Conservation (phyloP, 148 eudicot species). For the Fagopyrum esculentum region DNA sequence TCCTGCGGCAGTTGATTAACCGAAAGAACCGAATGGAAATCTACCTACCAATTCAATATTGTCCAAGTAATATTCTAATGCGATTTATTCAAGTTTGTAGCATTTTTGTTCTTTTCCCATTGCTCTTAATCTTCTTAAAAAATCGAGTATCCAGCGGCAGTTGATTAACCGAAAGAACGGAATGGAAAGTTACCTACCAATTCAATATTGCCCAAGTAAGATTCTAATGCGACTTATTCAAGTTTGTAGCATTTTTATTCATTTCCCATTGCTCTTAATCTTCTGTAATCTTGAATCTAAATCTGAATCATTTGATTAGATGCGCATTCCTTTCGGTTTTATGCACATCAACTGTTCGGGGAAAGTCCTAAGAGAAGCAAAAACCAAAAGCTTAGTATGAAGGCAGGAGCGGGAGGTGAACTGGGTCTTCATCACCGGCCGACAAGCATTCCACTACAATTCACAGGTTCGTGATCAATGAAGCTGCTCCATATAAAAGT, state of each 20-base stretch:
- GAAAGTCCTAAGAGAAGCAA: background rate
- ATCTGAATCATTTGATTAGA: background rate
- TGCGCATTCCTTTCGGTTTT: constrained; percentile 1
- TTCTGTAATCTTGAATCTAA: background rate
- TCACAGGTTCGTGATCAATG: background rate
- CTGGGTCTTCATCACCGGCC: background rate
- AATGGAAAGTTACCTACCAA: background rate
- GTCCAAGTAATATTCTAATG: background rate
- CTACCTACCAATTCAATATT: background rate
- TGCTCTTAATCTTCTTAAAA: too few relatives aligned
- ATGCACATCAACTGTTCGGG: background rate
- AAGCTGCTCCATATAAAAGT: background rate
- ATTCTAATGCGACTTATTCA: background rate
- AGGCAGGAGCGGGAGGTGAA: background rate
- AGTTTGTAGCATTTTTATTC: background rate
- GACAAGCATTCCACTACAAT: background rate
- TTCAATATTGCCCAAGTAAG: background rate
- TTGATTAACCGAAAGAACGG: background rate
- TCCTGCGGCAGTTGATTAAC: background rate
- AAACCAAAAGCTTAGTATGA: background rate
- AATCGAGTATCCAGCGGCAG: background rate
- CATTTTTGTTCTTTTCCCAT: background rate
- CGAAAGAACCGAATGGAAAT: background rate
- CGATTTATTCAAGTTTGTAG: background rate
- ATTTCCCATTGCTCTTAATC: background rate